phyloP scores from a whole-genome alignment of 305 asterid species.

The Fraxinus dipetala region DNA sequence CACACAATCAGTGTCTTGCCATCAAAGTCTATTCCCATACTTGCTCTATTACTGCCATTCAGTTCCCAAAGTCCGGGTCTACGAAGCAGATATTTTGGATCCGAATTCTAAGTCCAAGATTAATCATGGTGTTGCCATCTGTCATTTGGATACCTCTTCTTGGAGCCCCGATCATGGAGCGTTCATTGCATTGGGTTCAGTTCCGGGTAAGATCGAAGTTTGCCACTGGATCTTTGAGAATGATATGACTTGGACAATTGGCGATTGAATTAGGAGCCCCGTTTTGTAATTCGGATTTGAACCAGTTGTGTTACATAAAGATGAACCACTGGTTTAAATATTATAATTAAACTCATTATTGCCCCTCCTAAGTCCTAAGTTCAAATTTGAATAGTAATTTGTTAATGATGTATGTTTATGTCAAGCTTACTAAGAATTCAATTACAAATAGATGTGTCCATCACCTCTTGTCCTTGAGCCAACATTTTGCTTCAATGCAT shows the following conservation, averaged over 20 bases:
- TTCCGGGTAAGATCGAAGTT: slow-evolving; percentile 75
- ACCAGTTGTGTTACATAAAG: slow-evolving; percentile 46
- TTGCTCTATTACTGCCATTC: slow-evolving; percentile 83
- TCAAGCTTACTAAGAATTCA: neutral
- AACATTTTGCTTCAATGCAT: neutral
- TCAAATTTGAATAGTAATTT: slow-evolving; percentile 21
- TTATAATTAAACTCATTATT: slow-evolving; percentile 31
- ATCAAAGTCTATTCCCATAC: slow-evolving; percentile 75
- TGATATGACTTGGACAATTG: slow-evolving; percentile 72
- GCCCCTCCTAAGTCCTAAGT: neutral
- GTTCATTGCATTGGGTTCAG: slow-evolving; percentile 59
- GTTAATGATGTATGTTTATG: slow-evolving; percentile 6
- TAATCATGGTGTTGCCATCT: slow-evolving; percentile 72
- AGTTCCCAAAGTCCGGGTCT: slow-evolving; percentile 82
- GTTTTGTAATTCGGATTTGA: slow-evolving; percentile 19
- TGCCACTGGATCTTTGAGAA: slow-evolving; percentile 91
- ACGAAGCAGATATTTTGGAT: slow-evolving; percentile 71
- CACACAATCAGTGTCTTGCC: slow-evolving; percentile 78
- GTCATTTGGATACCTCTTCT: slow-evolving; percentile 69
- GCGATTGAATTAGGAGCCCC: slow-evolving; percentile 34
- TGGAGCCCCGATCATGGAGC: slow-evolving; percentile 89
- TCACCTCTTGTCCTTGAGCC: neutral
- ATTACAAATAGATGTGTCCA: neutral
- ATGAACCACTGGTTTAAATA: slow-evolving; percentile 48
- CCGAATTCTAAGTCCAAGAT: slow-evolving; percentile 44